phyloP scores from a whole-genome alignment of 2,329 filamentous ascomycete species.

The Phialocephala sp. region DNA sequence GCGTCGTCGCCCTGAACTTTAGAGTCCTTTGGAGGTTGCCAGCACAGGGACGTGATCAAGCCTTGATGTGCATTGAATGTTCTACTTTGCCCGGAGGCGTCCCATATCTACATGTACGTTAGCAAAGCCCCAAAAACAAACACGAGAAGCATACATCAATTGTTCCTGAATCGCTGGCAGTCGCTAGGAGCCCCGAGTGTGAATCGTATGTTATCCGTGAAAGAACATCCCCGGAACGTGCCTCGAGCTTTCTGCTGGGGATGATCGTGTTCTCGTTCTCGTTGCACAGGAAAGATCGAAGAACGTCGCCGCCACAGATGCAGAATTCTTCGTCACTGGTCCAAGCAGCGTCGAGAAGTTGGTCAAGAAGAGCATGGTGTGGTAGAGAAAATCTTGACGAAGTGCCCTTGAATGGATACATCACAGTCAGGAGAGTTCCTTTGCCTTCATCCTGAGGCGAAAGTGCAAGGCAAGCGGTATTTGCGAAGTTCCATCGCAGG shows the following conservation, averaged over 20 bases:
- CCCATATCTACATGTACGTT: conserved; percentile 40
- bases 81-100: conserved; percentile 55
- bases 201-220: conserved; percentile 62
- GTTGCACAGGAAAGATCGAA: conserved; percentile 55
- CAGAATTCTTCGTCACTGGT: conserved; percentile 63
- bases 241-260: conserved; percentile 56
- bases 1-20: conserved; percentile 50
- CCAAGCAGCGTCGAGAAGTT: conserved; percentile 65
- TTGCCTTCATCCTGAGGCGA: conserved; percentile 59
- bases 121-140: conserved; percentile 47
- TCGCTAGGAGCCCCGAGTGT: conserved; percentile 59
- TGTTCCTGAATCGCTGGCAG: conserved; percentile 63
- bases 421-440: conserved; percentile 61
- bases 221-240: conserved; percentile 58
- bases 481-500: conserved; percentile 64
- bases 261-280: conserved; percentile 54
- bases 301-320: conserved; percentile 61
- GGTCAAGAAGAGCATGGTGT: conserved; percentile 55
- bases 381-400: conserved; percentile 53
- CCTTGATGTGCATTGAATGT: conserved; percentile 65
- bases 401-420: conserved; percentile 39
- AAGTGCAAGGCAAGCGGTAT: conserved; percentile 61
- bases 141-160: conserved; percentile 58
- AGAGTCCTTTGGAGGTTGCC: conserved; percentile 60
- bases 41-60: conserved; percentile 61